A percentile compares a stretch with the other conserved stretches of the same genome.
Evolutionary conservation across 139 green algal species (phyloP).

Genomic region (Dunaliella sp.): DNA sequence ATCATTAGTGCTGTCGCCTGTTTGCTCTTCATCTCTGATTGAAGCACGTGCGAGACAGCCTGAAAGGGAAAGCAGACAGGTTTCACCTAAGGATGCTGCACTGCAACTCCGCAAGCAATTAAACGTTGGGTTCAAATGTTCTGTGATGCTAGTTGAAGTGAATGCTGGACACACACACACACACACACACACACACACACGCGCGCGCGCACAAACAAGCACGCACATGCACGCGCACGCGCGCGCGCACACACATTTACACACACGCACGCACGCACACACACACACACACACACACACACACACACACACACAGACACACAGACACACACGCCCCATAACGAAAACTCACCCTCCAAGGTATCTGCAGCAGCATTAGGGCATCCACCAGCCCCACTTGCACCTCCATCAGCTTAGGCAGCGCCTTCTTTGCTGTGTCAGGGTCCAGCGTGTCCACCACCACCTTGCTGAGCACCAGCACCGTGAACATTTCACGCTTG

Average conservation of each 20-base stretch:
- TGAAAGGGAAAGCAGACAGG: not conserved
- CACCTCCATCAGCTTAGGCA: constrained; percentile 66
- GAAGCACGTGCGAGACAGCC: not conserved
- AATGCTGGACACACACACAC: too few species aligned
- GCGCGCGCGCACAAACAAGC: too few species aligned
- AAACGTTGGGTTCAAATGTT: too few species aligned
- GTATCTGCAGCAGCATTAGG: not conserved
- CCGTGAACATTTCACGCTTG: constrained; percentile 31
- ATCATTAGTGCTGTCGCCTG: not conserved
- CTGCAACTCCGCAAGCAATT: not conserved
- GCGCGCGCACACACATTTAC: too few species aligned
- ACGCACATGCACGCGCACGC: too few species aligned
- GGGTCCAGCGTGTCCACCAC: constrained; percentile 52
- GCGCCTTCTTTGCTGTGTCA: constrained; percentile 54
- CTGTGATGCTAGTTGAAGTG: too few species aligned
- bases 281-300: too few species aligned
- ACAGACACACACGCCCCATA: not conserved
- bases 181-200: too few species aligned
- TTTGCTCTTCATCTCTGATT: not conserved
- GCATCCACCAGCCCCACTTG: constrained; percentile 31
- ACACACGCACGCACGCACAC: too few species aligned
- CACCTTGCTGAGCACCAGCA: constrained; percentile 54
- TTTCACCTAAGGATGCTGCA: not conserved
- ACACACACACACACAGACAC: too few species aligned
- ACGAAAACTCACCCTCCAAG: not conserved